phyloP scores from a whole-genome alignment of 169 alveolate species.

The Amoebophrya sp. region DNA sequence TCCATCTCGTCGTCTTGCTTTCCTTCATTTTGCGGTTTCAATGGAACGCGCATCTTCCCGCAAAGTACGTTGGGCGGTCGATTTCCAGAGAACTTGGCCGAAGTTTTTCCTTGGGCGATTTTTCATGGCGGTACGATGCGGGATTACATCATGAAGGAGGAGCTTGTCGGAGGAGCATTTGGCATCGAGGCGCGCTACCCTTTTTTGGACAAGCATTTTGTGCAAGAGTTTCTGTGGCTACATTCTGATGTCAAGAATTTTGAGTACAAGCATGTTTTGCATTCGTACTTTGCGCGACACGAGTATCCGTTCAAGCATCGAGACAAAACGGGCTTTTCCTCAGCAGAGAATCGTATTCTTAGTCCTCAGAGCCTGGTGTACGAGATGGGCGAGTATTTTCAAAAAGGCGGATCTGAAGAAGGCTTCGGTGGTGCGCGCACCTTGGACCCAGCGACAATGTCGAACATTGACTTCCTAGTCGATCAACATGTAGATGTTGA shows the following conservation, averaged over 20 bases:
- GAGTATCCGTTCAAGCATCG: background rate
- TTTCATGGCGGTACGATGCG: constrained; percentile 15
- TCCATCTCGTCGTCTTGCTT: no score
- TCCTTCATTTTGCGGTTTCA: no score
- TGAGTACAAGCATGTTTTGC: constrained; percentile 12
- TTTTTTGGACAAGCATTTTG: constrained; percentile 14
- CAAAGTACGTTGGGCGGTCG: background rate
- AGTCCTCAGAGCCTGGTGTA: background rate
- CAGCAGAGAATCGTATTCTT: background rate
- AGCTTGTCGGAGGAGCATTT: constrained; percentile 29
- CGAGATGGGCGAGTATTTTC: background rate
- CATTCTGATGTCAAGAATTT: background rate
- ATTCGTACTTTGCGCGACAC: background rate
- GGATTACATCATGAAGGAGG: constrained; percentile 33
- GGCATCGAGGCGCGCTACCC: constrained; percentile 34
- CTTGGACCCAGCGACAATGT: background rate
- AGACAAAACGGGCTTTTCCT: background rate
- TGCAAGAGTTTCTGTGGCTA: constrained; percentile 26
- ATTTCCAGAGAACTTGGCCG: constrained; percentile 24
- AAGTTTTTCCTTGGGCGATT: constrained; percentile 7
- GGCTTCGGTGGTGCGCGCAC: background rate
- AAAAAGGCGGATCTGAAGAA: background rate
- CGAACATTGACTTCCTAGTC: no score
- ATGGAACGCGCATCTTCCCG: constrained; percentile 27
- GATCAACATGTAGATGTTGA: background rate